phyloP scores from a whole-genome alignment of 164 flowering plant genomes.

The Magnolia kwangsiensis region DNA sequence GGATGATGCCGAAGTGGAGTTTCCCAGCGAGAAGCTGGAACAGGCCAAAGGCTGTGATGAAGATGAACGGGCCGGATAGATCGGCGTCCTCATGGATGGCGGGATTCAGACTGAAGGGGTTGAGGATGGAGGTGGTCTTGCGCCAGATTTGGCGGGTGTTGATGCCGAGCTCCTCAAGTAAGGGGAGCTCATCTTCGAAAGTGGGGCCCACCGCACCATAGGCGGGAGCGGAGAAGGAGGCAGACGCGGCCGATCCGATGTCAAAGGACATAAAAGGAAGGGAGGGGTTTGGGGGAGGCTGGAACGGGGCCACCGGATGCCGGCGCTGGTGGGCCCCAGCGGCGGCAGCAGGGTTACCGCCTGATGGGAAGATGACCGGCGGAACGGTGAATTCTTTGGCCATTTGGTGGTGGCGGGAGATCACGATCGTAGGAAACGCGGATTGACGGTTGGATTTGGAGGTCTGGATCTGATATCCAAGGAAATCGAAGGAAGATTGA shows the following conservation, averaged over 20 bases:
- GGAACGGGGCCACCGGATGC: conserved; percentile 51
- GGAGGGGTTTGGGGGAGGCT: conserved; percentile 36
- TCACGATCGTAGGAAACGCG: background rate
- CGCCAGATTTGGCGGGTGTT: conserved; percentile 82
- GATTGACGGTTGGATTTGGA: background rate
- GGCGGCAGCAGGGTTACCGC: conserved; percentile 34
- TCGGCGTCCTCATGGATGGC: conserved; percentile 70
- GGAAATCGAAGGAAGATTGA: background rate
- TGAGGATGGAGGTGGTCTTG: conserved; percentile 64
- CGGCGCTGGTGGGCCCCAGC: conserved; percentile 46
- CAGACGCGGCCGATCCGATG: conserved; percentile 38
- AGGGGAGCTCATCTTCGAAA: conserved; percentile 78
- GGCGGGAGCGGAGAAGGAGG: conserved; percentile 31
- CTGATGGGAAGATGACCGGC: conserved; percentile 75
- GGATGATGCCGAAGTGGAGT: conserved; percentile 78
- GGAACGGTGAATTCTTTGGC: conserved; percentile 63
- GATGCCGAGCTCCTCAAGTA: conserved; percentile 91
- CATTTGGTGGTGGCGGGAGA: conserved; percentile 1
- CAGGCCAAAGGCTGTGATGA: conserved; percentile 60
- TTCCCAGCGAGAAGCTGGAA: conserved; percentile 90
- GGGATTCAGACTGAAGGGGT: conserved; percentile 58
- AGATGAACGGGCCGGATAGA: conserved; percentile 79
- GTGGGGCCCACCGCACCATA: conserved; percentile 20
- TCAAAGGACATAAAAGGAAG: conserved; percentile 82
- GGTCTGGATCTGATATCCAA: background rate